Evolutionary conservation across 176 grass and related monocot species (phyloP).

Genomic region (Puccinellia tenuiflora): DNA sequence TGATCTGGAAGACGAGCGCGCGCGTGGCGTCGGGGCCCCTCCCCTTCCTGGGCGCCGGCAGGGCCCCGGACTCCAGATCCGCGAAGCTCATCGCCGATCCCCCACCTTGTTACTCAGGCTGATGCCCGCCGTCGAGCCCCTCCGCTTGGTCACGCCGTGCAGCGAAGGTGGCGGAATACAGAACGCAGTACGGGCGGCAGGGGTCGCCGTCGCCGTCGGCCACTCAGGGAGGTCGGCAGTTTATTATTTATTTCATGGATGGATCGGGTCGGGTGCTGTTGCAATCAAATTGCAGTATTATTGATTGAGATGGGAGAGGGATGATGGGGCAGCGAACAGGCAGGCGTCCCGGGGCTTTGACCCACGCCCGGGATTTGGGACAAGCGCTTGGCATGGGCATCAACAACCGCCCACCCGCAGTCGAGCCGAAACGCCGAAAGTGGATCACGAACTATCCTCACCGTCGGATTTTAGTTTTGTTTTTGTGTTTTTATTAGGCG

Average conservation of each 20-base stretch:
- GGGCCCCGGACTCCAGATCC: slow-evolving; percentile 81
- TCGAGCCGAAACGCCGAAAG: background rate
- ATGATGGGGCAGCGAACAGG: slow-evolving; percentile 6
- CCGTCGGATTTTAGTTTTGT: background rate
- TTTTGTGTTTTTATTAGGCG: too few species aligned
- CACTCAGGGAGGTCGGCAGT: slow-evolving; percentile 16
- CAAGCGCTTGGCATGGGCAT: background rate
- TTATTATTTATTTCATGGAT: slow-evolving; percentile 37
- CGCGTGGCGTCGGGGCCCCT: slow-evolving; percentile 39
- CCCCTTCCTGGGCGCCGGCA: slow-evolving; percentile 34
- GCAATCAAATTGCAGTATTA: background rate
- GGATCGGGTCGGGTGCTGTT: background rate
- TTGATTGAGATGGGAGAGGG: background rate
- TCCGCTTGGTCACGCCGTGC: background rate
- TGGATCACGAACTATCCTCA: background rate
- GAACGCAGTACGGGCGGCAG: background rate
- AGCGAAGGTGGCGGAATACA: slow-evolving; percentile 1
- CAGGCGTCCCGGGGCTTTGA: background rate
- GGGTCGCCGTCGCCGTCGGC: slow-evolving; percentile 25
- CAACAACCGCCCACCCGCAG: background rate
- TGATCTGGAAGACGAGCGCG: slow-evolving; percentile 80
- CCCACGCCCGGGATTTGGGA: slow-evolving; percentile 2
- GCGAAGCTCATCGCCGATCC: slow-evolving; percentile 82
- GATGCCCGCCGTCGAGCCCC: background rate
- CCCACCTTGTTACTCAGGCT: background rate